These are phyloP conservation scores for Ananas comosus DNA, from an alignment of 176 grass and related monocot genomes.

Conservation along the genomic window DNA sequence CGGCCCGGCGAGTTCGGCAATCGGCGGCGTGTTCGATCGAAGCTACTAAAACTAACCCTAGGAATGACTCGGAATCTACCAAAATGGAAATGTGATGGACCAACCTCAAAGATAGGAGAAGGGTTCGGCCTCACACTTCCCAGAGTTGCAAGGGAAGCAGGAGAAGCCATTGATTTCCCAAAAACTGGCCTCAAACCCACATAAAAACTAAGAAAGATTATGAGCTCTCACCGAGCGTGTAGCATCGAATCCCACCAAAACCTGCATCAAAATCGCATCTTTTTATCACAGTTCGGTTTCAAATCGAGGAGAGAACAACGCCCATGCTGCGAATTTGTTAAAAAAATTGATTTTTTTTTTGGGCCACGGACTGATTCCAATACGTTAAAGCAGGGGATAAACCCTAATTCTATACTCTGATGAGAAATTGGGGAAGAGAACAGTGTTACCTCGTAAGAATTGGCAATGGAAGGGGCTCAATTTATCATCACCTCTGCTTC, in stretches of 20 bases:
- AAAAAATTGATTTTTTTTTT: neutral
- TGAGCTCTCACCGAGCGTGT: neutral
- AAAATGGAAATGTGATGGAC: slow-evolving; percentile 10
- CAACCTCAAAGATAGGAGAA: slow-evolving; percentile 20
- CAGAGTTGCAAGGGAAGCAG: slow-evolving; percentile 60
- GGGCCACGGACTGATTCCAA: neutral
- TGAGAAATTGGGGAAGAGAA: neutral
- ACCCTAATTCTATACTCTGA: slow-evolving; percentile 3
- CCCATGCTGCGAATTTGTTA: neutral
- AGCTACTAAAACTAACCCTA: slow-evolving; percentile 43
- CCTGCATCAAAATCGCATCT: slow-evolving; percentile 16
- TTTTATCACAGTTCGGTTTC: neutral
- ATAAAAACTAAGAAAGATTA: slow-evolving; percentile 14
- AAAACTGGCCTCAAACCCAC: slow-evolving; percentile 28
- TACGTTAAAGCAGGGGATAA: neutral
- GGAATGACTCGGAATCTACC: slow-evolving; percentile 43
- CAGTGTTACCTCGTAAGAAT: neutral
- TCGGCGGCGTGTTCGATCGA: slow-evolving; percentile 28
- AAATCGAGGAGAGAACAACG: neutral
- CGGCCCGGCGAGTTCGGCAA: slow-evolving; percentile 32
- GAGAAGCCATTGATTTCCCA: slow-evolving; percentile 58
- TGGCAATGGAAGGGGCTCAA: slow-evolving; percentile 1
- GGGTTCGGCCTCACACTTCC: slow-evolving; percentile 56
- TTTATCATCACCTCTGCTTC: neutral
- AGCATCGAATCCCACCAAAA: slow-evolving; percentile 1